Percentiles rank a stretch among this genome's conserved stretches.
phyloP scores from a whole-genome alignment of 2,329 filamentous ascomycete genomes.

The Furcasterigmium sp. region DNA sequence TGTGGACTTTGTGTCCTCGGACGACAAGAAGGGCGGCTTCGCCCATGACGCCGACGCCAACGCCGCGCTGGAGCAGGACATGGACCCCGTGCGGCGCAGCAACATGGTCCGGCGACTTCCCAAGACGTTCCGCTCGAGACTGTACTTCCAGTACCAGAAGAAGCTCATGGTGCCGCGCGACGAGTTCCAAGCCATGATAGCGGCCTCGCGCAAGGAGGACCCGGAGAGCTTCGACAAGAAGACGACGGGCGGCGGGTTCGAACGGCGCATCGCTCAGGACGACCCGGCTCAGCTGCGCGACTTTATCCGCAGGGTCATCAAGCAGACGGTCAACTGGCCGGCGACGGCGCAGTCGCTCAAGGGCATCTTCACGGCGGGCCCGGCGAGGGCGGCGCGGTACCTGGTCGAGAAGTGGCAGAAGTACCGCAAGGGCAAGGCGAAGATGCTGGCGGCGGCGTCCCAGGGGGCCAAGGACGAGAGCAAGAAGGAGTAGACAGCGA shows the following conservation, averaged over 20 bases:
- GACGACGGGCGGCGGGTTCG: conserved; percentile 77
- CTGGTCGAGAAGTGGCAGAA: conserved; percentile 75
- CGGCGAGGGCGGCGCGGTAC: conserved; percentile 67
- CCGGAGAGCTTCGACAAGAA: conserved; percentile 58
- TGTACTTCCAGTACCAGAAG: conserved; percentile 93
- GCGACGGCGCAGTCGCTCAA: conserved; percentile 86
- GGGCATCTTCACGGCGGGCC: conserved; percentile 72
- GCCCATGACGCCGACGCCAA: conserved; percentile 58
- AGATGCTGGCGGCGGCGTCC: conserved; percentile 10
- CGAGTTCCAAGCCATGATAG: conserved; percentile 82
- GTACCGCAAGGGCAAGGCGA: conserved; percentile 41
- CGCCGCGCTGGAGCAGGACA: conserved; percentile 74
- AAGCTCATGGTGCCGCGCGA: conserved; percentile 80
- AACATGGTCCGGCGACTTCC: conserved; percentile 96
- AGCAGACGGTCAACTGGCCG: conserved; percentile 87
- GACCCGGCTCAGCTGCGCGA: conserved; percentile 60
- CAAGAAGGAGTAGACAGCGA: too few species aligned
- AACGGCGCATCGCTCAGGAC: conserved; percentile 73
- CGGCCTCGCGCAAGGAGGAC: conserved; percentile 67
- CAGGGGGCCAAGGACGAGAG: too few species aligned
- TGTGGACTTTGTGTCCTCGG: conserved; percentile 60
- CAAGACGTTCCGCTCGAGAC: conserved; percentile 75
- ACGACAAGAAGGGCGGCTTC: conserved; percentile 43
- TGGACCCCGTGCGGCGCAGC: conserved; percentile 83
- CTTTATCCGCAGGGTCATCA: conserved; percentile 71